These are phyloP conservation scores for Trichoderma sp. DNA, from an alignment of 2,329 filamentous ascomycete species.

Conservation along the genomic window DNA sequence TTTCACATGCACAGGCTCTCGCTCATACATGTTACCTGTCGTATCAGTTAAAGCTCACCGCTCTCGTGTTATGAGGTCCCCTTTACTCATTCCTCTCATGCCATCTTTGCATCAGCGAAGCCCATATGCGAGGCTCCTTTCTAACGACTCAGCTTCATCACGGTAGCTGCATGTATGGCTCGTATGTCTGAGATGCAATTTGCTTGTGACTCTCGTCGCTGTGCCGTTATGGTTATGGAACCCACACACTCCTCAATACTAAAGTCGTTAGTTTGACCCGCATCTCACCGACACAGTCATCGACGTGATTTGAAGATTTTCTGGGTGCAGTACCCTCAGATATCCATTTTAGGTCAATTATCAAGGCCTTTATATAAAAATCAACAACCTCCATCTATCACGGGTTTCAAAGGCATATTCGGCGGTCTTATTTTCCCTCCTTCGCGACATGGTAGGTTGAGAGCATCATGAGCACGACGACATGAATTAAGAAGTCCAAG, in stretches of 20 bases:
- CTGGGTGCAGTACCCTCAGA: slow-evolving; percentile 1
- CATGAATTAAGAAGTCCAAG: neutral
- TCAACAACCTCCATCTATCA: neutral
- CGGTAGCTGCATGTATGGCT: neutral
- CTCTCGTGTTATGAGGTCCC: neutral
- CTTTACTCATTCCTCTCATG: neutral
- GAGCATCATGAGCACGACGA: neutral
- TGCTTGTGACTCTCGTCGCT: neutral
- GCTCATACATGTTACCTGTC: neutral
- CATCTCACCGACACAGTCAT: neutral
- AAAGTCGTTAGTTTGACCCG: neutral
- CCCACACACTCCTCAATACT: neutral
- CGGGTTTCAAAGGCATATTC: neutral
- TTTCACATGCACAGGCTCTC: neutral
- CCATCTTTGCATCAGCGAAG: neutral
- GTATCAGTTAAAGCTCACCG: neutral
- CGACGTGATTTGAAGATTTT: neutral
- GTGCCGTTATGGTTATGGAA: neutral
- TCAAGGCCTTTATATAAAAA: neutral
- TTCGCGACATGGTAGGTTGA: neutral
- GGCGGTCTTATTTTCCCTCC: neutral
- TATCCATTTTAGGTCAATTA: neutral
- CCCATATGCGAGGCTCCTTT: neutral
- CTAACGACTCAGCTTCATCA: neutral
- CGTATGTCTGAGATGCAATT: neutral